A percentile compares a stretch with the other conserved stretches of the same genome.
Conservation (phyloP, 2,329 filamentous ascomycete species). For the Fusarium armeniacum region DNA sequence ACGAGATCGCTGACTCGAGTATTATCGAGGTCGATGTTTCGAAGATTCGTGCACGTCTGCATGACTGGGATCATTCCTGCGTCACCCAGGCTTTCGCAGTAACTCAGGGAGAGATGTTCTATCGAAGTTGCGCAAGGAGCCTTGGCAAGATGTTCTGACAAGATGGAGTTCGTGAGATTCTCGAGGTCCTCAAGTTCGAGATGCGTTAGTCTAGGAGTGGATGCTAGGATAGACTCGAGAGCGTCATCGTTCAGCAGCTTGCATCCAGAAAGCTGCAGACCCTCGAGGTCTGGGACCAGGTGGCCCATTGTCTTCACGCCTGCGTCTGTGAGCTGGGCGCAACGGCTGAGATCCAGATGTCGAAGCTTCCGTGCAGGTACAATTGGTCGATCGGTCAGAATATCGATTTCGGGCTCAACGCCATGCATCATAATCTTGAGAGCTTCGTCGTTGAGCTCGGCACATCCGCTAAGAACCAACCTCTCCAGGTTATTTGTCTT, state of each 20-base stretch:
- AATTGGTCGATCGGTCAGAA: constrained; percentile 80
- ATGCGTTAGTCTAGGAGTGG: constrained; percentile 82
- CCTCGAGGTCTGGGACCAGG: constrained; percentile 83
- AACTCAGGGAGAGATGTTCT: constrained; percentile 87
- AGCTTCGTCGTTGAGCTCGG: constrained; percentile 80
- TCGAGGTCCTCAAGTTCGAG: constrained; percentile 90
- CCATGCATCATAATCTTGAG: constrained; percentile 83
- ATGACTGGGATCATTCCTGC: constrained; percentile 85
- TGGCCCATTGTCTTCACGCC: constrained; percentile 80
- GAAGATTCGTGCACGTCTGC: constrained; percentile 78
- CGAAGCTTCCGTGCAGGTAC: constrained; percentile 84
- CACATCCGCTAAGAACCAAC: constrained; percentile 84
- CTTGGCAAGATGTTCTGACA: constrained; percentile 80
- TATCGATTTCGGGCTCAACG: constrained; percentile 80
- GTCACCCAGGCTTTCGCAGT: constrained; percentile 89
- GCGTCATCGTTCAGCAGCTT: constrained; percentile 79
- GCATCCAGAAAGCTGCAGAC: constrained; percentile 85
- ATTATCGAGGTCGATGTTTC: constrained; percentile 89
- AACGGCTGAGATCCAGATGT: constrained; percentile 88
- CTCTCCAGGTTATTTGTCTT: constrained; percentile 84
- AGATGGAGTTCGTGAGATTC: constrained; percentile 79
- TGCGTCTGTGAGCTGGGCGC: constrained; percentile 77
- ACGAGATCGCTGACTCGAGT: constrained; percentile 90
- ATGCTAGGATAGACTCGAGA: constrained; percentile 79
- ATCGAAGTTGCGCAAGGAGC: constrained; percentile 79